phyloP scores from a whole-genome alignment of 2,329 filamentous ascomycete species.

The Westerdykella aurantiaca region DNA sequence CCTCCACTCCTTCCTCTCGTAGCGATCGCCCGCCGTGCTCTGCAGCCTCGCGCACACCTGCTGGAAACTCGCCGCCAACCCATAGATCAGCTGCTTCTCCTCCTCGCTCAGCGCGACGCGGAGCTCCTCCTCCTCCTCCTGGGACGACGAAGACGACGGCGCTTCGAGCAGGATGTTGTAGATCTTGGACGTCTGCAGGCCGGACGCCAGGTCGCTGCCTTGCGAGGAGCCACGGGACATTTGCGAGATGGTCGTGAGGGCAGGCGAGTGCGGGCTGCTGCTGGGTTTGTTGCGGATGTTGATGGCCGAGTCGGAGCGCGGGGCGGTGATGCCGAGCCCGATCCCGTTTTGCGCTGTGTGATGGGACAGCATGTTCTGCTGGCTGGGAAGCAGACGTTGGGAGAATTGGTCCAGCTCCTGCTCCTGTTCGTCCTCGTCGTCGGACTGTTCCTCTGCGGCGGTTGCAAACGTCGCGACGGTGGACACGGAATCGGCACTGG shows the following conservation, averaged over 20 bases:
- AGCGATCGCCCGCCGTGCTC: conserved; percentile 41
- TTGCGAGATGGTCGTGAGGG: conserved; percentile 21
- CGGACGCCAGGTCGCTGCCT: conserved; percentile 23
- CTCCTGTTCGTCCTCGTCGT: conserved; percentile 38
- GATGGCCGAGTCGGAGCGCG: conserved; percentile 31
- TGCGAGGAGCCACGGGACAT: conserved; percentile 28
- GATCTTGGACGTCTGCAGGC: conserved; percentile 37
- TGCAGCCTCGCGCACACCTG: conserved; percentile 50
- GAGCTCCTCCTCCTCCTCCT: conserved; percentile 11
- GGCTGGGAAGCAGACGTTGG: conserved; percentile 25
- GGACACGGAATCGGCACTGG: conserved; percentile 56
- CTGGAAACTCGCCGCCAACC: conserved; percentile 49
- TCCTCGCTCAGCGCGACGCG: conserved; percentile 44
- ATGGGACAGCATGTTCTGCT: conserved; percentile 12
- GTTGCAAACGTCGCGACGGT: conserved; percentile 60
- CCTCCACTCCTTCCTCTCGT: conserved; percentile 60
- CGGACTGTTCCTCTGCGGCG: conserved; percentile 49
- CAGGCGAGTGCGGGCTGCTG: conserved; percentile 18
- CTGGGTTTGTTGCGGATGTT: conserved; percentile 22
- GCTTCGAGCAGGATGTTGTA: conserved; percentile 40
- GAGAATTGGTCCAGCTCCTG: conserved; percentile 29
- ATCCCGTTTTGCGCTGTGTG: conserved; percentile 12
- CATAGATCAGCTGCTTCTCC: conserved; percentile 50
- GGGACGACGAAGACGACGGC: conserved; percentile 2
- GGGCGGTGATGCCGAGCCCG: conserved; percentile 7